These are phyloP conservation scores for Fusarium anthophilum DNA, from an alignment of 2,329 filamentous ascomycete species.

Conservation along the genomic window DNA sequence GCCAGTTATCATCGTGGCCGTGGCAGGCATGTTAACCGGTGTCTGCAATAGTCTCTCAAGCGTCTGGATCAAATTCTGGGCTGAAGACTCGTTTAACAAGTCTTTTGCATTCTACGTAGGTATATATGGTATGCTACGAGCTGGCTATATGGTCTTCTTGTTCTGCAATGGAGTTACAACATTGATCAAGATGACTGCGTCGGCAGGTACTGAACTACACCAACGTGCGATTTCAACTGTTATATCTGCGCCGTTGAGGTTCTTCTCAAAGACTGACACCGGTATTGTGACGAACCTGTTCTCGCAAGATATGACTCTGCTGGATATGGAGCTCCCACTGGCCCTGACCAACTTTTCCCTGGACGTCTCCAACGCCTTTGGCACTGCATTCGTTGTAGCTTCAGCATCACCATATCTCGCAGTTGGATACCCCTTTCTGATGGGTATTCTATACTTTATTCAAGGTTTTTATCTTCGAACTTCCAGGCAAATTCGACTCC, in stretches of 20 bases:
- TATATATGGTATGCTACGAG: slow-evolving; percentile 42
- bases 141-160: slow-evolving; percentile 30
- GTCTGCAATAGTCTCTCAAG: slow-evolving; percentile 44
- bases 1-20: slow-evolving; percentile 30
- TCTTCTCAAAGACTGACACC: slow-evolving; percentile 54
- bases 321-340: slow-evolving; percentile 52
- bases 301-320: slow-evolving; percentile 55
- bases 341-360: slow-evolving; percentile 45
- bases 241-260: slow-evolving; percentile 51
- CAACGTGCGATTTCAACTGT: slow-evolving; percentile 46
- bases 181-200: slow-evolving; percentile 42
- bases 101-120: slow-evolving; percentile 45
- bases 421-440: slow-evolving; percentile 60
- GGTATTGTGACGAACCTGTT: slow-evolving; percentile 56
- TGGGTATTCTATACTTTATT: slow-evolving; percentile 57
- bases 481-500: slow-evolving; percentile 66
- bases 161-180: slow-evolving; percentile 16
- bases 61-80: slow-evolving; percentile 56
- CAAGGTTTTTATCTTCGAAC: slow-evolving; percentile 69
- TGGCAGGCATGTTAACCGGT: slow-evolving; percentile 37
- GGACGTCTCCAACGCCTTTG: slow-evolving; percentile 44
- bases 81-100: slow-evolving; percentile 43
- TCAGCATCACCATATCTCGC: slow-evolving; percentile 55
- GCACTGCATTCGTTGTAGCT: slow-evolving; percentile 59
- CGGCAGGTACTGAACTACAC: slow-evolving; percentile 48